Evolutionary conservation across 768 basidiomycete genomes (phyloP), one percentile per base, ranked within the genome.

Genomic region (Tylopilus rubrobrunneus): DNA sequence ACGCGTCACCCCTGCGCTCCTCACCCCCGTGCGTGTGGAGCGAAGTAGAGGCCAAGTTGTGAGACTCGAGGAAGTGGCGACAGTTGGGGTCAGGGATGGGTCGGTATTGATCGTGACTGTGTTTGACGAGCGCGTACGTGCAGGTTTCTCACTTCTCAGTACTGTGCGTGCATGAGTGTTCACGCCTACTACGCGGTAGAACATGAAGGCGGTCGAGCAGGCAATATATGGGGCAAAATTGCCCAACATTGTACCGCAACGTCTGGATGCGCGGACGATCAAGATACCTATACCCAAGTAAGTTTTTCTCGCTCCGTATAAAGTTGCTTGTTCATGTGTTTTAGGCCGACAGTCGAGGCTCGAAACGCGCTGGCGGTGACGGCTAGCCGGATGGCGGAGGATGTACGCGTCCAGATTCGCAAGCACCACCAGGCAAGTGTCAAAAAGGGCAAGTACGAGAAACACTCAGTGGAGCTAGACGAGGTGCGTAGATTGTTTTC

Each of bases 281-380:
- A 87, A 80, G 57, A 81, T 93, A 55, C 86, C 89, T 0, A 83
- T 92, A 67, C 87, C 91, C 41, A 91, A 84, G 90, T 91, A 57
- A 14, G 76, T 39, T 39, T 39, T 39, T 61, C 36, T 28, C 6
- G 27, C 15, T 3, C 19, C 8, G 7, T 15, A 41, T 14, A 5
- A 3, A 8, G 10, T 36, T 49, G 25, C 51, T 8, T 7, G 15
- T 9, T 51, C 9, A 37, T 41, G 14, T 5, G 7, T 34, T 48
- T 11, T 45, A 93, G 90, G 58, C 87, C 89, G 0, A 93, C 91
- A 0, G 80, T 91, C 6, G 89, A 92, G 42, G 80, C 85, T 0
- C 80, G 86, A 14, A 74, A 73, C 21, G 77, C 78, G 1, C 69
- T 89, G 12, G 78, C 80, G 48, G 73, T 76, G 0, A 73, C 72